Evolutionary conservation across 169 alveolate species (phyloP), one percentile per base, ranked within the genome.

Genomic region (Plasmodium gonderi): DNA sequence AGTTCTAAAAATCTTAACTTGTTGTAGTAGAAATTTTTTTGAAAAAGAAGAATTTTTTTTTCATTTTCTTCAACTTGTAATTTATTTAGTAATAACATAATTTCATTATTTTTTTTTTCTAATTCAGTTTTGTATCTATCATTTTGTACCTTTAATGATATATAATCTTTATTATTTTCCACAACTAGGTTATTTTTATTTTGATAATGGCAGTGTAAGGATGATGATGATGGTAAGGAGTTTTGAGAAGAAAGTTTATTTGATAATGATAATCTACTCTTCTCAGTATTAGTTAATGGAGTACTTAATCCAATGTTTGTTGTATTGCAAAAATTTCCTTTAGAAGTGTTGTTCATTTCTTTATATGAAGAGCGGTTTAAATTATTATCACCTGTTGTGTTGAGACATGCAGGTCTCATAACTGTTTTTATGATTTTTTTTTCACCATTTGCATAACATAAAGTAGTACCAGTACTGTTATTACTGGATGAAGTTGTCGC

Each of bases 11-110:
- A 97, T 87, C 99, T 94, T 20, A 98, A 96, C 82, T 98, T 98
- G 42, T 97, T 97, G 82, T 97, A 98, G 91, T 98, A 98, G 91
- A 98, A 98, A 91, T 97, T 98, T 80, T 98, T 96, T 95, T 98
- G 98, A 90, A 97, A 97, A 54, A 96, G 97, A 20, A 97, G 91
- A 38, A 97, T 96, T 44, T 98, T 98, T 64, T 91, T 94, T 68
- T 96, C 98, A 45, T 91, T 95, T 92, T 94, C 94, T 69, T 94
- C 94, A 81, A 94, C 95, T 60, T 95, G 91, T 65, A 96, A 95
- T 80, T 94, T 89, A 80, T 94, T 96, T 75, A 93, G 96, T 90
- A 96, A 47, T 36, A 76, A 75, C 17, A 67, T 89, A 31, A 96
- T 54, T 78, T 95, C 97, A 26, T 79, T 91, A 68, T 87, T 90